These are phyloP conservation scores for Centrapalus pauciflorus DNA, from an alignment of 129 eudicot species.

Conservation along the genomic window DNA sequence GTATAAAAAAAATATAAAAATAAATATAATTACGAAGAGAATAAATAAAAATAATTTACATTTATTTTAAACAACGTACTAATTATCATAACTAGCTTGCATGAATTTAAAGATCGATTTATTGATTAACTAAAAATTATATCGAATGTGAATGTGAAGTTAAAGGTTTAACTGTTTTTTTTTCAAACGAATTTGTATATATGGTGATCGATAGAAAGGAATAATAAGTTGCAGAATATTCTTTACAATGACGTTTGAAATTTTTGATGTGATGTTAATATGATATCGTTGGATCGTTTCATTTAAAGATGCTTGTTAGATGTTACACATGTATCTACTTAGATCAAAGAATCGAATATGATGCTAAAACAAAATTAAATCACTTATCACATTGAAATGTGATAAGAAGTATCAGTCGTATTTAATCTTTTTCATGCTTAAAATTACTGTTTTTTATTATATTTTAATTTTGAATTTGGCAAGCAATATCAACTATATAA, in stretches of 20 bases:
- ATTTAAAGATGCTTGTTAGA: background rate
- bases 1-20: background rate
- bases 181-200: background rate
- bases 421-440: too few relatives aligned
- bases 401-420: too few relatives aligned
- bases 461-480: too few relatives aligned
- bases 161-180: too few relatives aligned
- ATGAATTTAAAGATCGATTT: too few relatives aligned
- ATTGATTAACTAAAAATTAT: too few relatives aligned
- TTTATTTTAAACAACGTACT: too few relatives aligned
- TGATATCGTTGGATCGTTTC: constrained; percentile 3
- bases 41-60: too few relatives aligned
- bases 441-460: too few relatives aligned
- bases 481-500: too few relatives aligned
- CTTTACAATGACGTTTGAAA: background rate
- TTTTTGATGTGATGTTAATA: background rate
- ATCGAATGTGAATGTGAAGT: background rate
- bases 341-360: background rate
- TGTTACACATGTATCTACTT: background rate
- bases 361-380: background rate
- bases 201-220: constrained; percentile 11
- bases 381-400: too few relatives aligned
- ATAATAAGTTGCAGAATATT: constrained; percentile 3
- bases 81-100: too few relatives aligned
- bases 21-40: background rate